Conservation (phyloP, 2,329 filamentous ascomycete species). For the Botryosphaeria dothidea region DNA sequence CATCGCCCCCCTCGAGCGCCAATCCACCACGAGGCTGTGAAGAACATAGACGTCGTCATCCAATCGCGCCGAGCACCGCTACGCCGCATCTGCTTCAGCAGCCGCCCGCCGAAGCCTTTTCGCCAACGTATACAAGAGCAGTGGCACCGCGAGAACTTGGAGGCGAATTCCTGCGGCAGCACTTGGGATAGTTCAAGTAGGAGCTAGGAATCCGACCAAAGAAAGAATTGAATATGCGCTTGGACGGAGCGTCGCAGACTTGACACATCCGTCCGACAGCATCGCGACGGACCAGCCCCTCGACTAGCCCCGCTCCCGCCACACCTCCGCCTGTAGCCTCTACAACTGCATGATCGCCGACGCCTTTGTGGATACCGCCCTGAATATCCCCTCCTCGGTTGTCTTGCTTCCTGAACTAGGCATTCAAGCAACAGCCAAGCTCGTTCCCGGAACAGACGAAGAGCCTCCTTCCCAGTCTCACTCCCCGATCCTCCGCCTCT, state of each 20-base stretch:
- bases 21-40: neutral
- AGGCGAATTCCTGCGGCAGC: neutral
- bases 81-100: neutral
- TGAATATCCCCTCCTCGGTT: constrained; percentile 1
- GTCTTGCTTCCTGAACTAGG: neutral
- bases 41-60: neutral
- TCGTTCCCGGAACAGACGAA: neutral
- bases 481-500: neutral
- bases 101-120: neutral
- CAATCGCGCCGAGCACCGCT: neutral
- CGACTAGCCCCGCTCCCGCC: neutral
- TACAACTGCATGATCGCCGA: constrained; percentile 3
- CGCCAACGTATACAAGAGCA: neutral
- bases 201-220: neutral
- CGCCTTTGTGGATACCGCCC: neutral
- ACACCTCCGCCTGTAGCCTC: neutral
- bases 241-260: constrained; percentile 14
- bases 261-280: constrained; percentile 15
- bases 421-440: constrained; percentile 13
- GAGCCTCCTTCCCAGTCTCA: constrained; percentile 1
- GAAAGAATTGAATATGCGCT: neutral
- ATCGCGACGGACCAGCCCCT: constrained; percentile 8
- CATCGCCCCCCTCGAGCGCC: neutral
- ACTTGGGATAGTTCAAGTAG: neutral
- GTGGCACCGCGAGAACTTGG: neutral